Conservation (phyloP, 2,329 filamentous ascomycete species). For the Pezicula neosporulosa region DNA sequence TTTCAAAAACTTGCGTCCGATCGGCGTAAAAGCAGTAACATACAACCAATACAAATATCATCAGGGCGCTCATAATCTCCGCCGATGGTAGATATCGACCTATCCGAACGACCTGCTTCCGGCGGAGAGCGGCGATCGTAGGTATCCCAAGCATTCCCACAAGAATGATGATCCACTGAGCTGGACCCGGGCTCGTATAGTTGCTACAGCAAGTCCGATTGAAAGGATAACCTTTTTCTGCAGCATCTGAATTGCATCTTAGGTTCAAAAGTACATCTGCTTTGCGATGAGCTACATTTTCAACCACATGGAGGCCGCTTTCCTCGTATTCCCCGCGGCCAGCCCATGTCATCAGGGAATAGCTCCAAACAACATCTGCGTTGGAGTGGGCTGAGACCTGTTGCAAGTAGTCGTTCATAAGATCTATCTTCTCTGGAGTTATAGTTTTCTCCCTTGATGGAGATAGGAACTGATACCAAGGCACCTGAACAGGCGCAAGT, state of each 20-base stretch:
- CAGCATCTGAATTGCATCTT: conserved; percentile 48
- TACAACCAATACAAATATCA: conserved; percentile 17
- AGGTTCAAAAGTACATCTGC: conserved; percentile 46
- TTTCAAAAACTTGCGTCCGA: conserved; percentile 49
- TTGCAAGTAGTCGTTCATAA: conserved; percentile 50
- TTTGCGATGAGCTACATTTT: conserved; percentile 41
- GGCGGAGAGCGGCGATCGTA: conserved; percentile 16
- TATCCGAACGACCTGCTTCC: conserved; percentile 9
- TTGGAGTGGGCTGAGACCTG: conserved; percentile 35
- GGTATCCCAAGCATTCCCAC: conserved; percentile 27
- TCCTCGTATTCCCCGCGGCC: conserved; percentile 36
- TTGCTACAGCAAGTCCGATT: conserved; percentile 49
- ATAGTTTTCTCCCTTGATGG: conserved; percentile 36
- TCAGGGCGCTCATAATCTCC: conserved; percentile 16
- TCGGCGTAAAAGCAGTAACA: conserved; percentile 51
- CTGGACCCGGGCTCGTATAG: conserved; percentile 33
- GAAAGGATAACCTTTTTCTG: conserved; percentile 37
- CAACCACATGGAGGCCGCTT: conserved; percentile 45
- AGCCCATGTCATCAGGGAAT: conserved; percentile 42
- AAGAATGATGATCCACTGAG: conserved; percentile 33
- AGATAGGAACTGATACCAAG: conserved; percentile 24
- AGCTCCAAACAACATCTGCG: conserved; percentile 47
- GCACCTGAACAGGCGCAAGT: conserved; percentile 30
- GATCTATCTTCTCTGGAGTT: conserved; percentile 42
- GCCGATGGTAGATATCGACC: conserved; percentile 14